Base-by-base conservation (phyloP, 768 basidiomycete genomes). In the Lentinus brumalis region DNA sequence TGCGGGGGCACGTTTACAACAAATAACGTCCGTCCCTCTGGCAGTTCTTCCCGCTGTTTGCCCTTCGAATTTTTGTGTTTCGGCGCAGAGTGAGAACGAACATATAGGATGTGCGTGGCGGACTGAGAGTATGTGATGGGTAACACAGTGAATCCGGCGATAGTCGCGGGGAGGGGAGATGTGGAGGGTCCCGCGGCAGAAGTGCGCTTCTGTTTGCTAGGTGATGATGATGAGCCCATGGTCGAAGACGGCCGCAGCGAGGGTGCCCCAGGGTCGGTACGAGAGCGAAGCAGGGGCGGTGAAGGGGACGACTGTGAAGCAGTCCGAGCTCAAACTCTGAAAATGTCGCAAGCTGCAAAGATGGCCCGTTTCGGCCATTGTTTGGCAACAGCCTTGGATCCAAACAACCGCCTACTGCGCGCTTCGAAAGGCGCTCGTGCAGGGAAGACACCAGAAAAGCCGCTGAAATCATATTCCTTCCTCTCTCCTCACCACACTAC, bases 1-100 rank as follows among this genome's bases (percentile, higher is more conserved):
- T 96, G 94, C 57, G 93, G 88, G 2, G 96, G 94, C 5, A 96
- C 76, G 67, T 98, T 97, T 56, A 91, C 91, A 2, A 96, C 76
- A 69, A 98, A 98, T 10, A 96, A 78, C 0, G 94, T 96, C 46
- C 94, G 83, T 15, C 83, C 86, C 35, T 84, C 71, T 64, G 83
- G 77, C 54, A 76, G 79, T 31, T 50, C 62, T 15, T 59, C 64
- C 18, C 46, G 59, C 35, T 65, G 63, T 46, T 70, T 70, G 18
- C 64, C 65, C 46, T 70, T 67, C 42, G 65, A 61, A 38, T 31
- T 65, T 57, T 54, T 58, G 44, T 77, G 79, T 67, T 84, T 83
- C 15, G 85, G 78, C 4, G 79, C 76, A 29, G 75, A 69, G 69
- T 95, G 92, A 4, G 81, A 70, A n/a, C 90, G 84, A 16, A 84